Conservation (phyloP, 345 rosid genomes). For the Nasturtium officinale region DNA sequence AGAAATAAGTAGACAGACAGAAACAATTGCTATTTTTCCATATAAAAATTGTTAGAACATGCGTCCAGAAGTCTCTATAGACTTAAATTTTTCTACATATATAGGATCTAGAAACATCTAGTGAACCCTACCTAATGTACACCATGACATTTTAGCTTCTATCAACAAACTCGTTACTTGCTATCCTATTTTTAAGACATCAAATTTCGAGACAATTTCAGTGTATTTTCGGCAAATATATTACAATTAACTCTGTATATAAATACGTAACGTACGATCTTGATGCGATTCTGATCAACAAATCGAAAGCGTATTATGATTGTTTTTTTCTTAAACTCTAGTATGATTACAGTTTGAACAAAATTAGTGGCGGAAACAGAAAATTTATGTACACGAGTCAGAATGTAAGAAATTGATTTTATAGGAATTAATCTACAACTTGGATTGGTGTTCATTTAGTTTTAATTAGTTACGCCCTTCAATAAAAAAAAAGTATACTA, state of each 20-base stretch:
- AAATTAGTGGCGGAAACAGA: neutral
- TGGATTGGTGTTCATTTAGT: neutral
- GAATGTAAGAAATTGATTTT: neutral
- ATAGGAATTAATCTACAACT: too few species aligned
- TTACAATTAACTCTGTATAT: too few species aligned
- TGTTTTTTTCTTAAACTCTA: too few species aligned
- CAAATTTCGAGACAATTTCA: constrained; percentile 25
- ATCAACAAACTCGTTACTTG: constrained; percentile 24
- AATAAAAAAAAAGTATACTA: neutral
- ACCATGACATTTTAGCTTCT: constrained; percentile 29
- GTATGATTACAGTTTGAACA: neutral
- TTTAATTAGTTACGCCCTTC: neutral
- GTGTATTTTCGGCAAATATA: constrained; percentile 12
- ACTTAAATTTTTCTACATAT: too few species aligned
- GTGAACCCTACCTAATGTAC: neutral
- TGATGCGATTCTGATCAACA: neutral
- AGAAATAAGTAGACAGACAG: neutral
- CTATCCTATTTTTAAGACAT: neutral
- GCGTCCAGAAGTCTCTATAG: constrained; percentile 19
- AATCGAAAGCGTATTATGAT: too few species aligned
- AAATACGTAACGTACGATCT: neutral
- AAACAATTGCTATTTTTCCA: neutral
- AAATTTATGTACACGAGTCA: neutral
- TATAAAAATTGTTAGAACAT: neutral
- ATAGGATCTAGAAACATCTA: constrained; percentile 26